These are phyloP conservation scores for Secale cereale DNA, from an alignment of 176 grass and related monocot genomes.

Conservation along the genomic window DNA sequence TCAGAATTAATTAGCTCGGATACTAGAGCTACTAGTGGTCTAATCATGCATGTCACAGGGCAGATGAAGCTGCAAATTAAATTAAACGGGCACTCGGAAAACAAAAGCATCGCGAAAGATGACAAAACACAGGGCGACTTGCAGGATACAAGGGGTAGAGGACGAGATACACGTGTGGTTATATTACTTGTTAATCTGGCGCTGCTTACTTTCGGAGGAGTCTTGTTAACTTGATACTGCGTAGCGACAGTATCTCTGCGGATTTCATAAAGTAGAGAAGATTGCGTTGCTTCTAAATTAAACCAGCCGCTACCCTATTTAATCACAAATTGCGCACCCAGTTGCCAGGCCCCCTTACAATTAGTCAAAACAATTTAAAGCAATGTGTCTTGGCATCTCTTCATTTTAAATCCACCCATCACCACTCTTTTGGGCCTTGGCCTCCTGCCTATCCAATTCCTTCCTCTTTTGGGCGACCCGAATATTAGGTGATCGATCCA, in stretches of 20 bases:
- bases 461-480: not conserved
- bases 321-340: constrained; percentile 14
- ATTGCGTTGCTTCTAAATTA: constrained; percentile 20
- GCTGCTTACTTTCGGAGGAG: not conserved
- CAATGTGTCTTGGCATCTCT: not conserved
- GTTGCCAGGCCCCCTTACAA: not conserved
- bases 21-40: not conserved
- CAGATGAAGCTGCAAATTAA: not conserved
- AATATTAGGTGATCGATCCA: not conserved
- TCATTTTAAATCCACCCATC: not conserved
- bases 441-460: not conserved
- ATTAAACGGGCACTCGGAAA: not conserved
- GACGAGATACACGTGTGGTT: constrained; percentile 22
- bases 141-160: not conserved
- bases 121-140: not conserved
- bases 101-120: not conserved
- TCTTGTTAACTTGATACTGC: constrained; percentile 12
- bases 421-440: constrained; percentile 1
- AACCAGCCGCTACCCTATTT: not conserved
- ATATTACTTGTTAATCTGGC: constrained; percentile 21
- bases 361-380: not conserved
- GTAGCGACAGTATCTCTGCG: constrained; percentile 13
- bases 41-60: constrained; percentile 12
- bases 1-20: not conserved
- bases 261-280: constrained; percentile 10